These are phyloP conservation scores for Scutellaria minor DNA, from an alignment of 257 asterid species.

Conservation along the genomic window DNA sequence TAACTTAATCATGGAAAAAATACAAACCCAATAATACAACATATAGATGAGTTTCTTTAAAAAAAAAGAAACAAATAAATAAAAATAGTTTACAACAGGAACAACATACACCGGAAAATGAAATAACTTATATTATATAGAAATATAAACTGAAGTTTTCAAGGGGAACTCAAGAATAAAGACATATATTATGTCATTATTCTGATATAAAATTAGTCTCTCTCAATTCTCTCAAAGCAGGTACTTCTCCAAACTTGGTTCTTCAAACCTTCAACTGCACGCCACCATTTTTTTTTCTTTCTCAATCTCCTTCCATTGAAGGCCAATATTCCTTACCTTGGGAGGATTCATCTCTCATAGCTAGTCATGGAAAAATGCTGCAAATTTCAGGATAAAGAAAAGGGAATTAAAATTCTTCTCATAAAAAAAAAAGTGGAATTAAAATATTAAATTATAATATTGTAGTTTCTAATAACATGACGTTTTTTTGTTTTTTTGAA, in stretches of 20 bases:
- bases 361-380: constrained; percentile 19
- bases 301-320: neutral
- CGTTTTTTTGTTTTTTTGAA: no score
- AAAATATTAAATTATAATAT: no score
- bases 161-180: constrained; percentile 40
- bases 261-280: neutral
- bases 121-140: constrained; percentile 3
- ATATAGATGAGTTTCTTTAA: no score
- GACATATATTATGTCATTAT: constrained; percentile 6
- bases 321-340: constrained; percentile 13
- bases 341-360: constrained; percentile 24
- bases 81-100: neutral
- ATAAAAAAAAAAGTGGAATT: no score
- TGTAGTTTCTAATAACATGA: no score
- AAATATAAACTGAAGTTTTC: constrained; percentile 34
- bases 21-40: no score
- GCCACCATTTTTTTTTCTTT: neutral
- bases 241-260: constrained; percentile 17
- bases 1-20: no score
- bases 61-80: no score
- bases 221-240: neutral
- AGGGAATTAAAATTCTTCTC: neutral
- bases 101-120: neutral
- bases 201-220: neutral
- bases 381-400: neutral